Conservation (phyloP, 345 rosid genomes). For the Cardiospermum halicacabum region DNA sequence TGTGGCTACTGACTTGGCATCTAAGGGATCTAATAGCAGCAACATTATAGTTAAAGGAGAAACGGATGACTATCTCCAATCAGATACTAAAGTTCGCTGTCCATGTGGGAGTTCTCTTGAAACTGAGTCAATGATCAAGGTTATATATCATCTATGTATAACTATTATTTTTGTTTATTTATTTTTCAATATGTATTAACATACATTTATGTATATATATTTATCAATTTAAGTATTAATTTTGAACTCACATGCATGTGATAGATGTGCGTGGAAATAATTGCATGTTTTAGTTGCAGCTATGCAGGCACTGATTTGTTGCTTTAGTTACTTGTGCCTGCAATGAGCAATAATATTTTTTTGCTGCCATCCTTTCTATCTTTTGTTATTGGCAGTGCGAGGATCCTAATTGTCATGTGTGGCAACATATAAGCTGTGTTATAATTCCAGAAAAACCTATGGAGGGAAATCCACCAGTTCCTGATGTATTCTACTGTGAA, state of each 20-base stretch:
- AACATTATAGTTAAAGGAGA: constrained; percentile 62
- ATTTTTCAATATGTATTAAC: too few relatives aligned
- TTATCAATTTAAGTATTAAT: neutral
- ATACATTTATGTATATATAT: too few relatives aligned
- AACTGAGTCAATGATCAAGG: constrained; percentile 78
- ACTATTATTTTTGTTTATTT: constrained; percentile 1
- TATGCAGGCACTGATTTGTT: neutral
- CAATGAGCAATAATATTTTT: constrained; percentile 7
- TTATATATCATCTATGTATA: constrained; percentile 12
- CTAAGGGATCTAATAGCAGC: constrained; percentile 73
- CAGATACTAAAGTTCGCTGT: constrained; percentile 74
- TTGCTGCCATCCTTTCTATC: neutral
- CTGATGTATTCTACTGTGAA: constrained; percentile 81
- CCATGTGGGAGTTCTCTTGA: constrained; percentile 81
- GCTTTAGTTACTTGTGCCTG: neutral
- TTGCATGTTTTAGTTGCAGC: neutral
- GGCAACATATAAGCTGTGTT: constrained; percentile 88
- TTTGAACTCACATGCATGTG: neutral
- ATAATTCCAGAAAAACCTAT: constrained; percentile 64
- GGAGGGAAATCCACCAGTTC: constrained; percentile 59
- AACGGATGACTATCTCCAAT: constrained; percentile 42
- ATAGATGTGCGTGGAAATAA: neutral
- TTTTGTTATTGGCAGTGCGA: constrained; percentile 58
- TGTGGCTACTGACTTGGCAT: constrained; percentile 84
- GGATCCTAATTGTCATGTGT: constrained; percentile 63